Conservation (phyloP, 768 basidiomycete genomes). For the Chalciporus piperatus region DNA sequence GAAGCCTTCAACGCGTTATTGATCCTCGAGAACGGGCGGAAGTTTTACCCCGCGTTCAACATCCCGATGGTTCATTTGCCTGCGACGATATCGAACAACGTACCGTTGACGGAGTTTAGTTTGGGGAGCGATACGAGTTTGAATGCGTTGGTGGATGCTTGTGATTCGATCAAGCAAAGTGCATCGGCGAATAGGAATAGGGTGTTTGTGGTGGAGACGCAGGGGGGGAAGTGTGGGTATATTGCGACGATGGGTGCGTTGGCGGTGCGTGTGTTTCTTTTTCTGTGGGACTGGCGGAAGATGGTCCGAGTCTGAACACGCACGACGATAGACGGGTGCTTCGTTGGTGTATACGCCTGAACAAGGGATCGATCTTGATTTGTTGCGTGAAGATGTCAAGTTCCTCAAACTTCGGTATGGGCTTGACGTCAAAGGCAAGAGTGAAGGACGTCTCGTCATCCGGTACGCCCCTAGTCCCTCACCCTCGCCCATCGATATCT, state of each 20-base stretch:
- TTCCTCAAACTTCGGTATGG: conserved; percentile 85
- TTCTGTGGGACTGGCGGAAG: neutral
- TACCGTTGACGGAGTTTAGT: conserved; percentile 95
- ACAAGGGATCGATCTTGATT: conserved; percentile 79
- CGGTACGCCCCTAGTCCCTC: no score
- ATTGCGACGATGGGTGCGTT: conserved; percentile 94
- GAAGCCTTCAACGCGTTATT: conserved; percentile 85
- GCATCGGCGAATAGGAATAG: conserved; percentile 94
- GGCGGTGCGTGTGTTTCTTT: conserved; percentile 58
- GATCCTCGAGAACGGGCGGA: conserved; percentile 76
- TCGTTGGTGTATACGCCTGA: conserved; percentile 94
- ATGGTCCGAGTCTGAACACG: neutral
- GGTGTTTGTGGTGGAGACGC: conserved; percentile 97
- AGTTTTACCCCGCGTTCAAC: conserved; percentile 86
- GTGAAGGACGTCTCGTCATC: conserved; percentile 91
- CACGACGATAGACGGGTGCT: conserved; percentile 76
- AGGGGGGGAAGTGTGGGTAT: conserved; percentile 96
- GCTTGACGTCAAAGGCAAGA: conserved; percentile 84
- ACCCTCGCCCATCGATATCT: no score
- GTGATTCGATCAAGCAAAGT: conserved; percentile 98
- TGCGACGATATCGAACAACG: conserved; percentile 97
- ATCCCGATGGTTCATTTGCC: conserved; percentile 96
- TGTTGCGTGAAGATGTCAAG: conserved; percentile 77
- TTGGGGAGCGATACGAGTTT: conserved; percentile 96
- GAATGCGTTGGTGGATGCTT: conserved; percentile 96